Conservation (phyloP, 768 basidiomycete genomes). For the Nevesoporus exiguus region DNA sequence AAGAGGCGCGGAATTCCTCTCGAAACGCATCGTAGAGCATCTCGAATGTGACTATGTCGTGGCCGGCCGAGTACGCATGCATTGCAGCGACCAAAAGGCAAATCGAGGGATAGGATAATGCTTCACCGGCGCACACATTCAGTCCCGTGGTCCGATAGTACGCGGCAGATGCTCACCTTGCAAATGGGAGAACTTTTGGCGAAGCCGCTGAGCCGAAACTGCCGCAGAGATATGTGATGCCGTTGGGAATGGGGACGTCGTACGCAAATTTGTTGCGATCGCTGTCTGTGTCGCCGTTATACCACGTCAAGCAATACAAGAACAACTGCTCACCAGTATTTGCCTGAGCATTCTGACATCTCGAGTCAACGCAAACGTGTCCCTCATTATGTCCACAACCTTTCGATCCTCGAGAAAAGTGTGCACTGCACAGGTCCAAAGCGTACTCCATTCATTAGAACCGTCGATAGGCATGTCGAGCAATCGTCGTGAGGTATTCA, state of each 20-base stretch:
- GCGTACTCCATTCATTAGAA: slow-evolving; percentile 49
- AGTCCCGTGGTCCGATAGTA: background rate
- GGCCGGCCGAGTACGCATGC: slow-evolving; percentile 74
- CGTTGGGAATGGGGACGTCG: slow-evolving; percentile 53
- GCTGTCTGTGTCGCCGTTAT: slow-evolving; percentile 37
- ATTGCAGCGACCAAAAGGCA: slow-evolving; percentile 84
- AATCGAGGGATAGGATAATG: slow-evolving; percentile 70
- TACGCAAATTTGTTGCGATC: slow-evolving; percentile 44
- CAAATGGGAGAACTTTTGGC: slow-evolving; percentile 50
- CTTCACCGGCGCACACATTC: slow-evolving; percentile 35
- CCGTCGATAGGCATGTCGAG: slow-evolving; percentile 35
- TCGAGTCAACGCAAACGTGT: slow-evolving; percentile 58
- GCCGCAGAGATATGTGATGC: slow-evolving; percentile 41
- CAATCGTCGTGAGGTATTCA: slow-evolving; percentile 44
- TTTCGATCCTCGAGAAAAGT: slow-evolving; percentile 49
- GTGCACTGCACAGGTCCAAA: slow-evolving; percentile 60
- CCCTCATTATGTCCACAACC: slow-evolving; percentile 46
- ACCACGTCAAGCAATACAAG: background rate
- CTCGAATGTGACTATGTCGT: slow-evolving; percentile 83
- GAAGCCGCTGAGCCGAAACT: slow-evolving; percentile 51
- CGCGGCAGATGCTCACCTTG: slow-evolving; percentile 40
- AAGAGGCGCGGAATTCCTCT: slow-evolving; percentile 67
- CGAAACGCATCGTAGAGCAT: slow-evolving; percentile 82
- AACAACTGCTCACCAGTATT: slow-evolving; percentile 51
- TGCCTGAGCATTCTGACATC: slow-evolving; percentile 58